phyloP scores from a whole-genome alignment of 768 basidiomycete species.

The Mycena belliarum region DNA sequence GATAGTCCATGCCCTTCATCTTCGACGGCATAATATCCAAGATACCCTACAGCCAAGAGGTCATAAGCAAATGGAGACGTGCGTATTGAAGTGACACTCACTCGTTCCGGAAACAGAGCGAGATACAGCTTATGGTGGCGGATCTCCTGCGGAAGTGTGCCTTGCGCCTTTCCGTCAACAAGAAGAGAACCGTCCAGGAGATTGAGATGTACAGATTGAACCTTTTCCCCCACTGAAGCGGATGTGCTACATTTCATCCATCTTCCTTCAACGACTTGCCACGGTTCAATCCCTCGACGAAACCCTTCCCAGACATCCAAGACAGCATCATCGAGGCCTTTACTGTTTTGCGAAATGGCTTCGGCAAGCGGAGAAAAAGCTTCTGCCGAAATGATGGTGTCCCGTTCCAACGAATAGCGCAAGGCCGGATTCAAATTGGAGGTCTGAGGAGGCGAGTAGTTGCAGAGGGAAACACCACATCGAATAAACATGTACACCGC shows the following conservation, averaged over 20 bases:
- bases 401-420: conserved; percentile 4
- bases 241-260: conserved; percentile 32
- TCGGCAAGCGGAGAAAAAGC: background rate
- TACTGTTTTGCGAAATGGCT: background rate
- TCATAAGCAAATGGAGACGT: background rate
- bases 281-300: conserved; percentile 2
- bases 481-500: conserved; percentile 32
- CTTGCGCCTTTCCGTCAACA: conserved; percentile 41
- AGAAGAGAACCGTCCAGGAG: conserved; percentile 41
- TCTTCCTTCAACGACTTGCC: conserved; percentile 19
- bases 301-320: background rate
- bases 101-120: conserved; percentile 2
- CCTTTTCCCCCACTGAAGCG: background rate
- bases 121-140: conserved; percentile 29
- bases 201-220: conserved; percentile 40
- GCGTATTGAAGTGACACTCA: background rate
- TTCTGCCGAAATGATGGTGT: background rate
- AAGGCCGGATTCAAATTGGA: background rate
- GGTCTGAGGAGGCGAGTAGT: background rate
- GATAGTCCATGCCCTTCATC: conserved; percentile 11
- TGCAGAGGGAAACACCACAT: conserved; percentile 31
- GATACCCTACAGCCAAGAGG: background rate
- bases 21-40: conserved; percentile 5
- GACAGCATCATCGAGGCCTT: background rate
- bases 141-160: conserved; percentile 38